These are phyloP conservation scores for Dioszegia hungarica DNA, from an alignment of 768 basidiomycete species.

Conservation along the genomic window DNA sequence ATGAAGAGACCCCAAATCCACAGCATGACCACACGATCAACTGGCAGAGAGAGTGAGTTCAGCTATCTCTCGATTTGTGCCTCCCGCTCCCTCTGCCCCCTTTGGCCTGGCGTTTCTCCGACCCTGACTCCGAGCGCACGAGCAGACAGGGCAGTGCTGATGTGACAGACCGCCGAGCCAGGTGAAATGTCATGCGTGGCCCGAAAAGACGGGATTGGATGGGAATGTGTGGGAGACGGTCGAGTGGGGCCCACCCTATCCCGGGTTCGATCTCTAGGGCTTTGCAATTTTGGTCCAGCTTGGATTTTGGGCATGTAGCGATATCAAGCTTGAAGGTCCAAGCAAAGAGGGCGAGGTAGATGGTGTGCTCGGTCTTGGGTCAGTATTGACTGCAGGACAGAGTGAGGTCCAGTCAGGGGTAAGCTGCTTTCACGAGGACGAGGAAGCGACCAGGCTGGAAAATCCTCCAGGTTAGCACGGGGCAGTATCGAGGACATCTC, in stretches of 20 bases:
- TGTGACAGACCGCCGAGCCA: slow-evolving; percentile 35
- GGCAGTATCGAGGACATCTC: no score
- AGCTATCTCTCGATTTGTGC: neutral
- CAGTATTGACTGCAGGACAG: no score
- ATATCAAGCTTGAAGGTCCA: neutral
- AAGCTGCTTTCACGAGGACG: no score
- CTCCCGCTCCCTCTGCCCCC: no score
- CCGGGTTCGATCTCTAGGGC: slow-evolving; percentile 3
- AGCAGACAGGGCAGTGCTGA: neutral
- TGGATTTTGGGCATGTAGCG: neutral
- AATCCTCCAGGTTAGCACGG: no score
- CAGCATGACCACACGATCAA: slow-evolving; percentile 11
- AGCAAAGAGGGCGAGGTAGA: no score
- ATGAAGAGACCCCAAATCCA: slow-evolving; percentile 34
- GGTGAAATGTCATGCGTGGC: slow-evolving; percentile 49
- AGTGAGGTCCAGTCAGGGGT: no score
- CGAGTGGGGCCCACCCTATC: slow-evolving; percentile 39
- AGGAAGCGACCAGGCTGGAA: no score
- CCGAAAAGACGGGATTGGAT: slow-evolving; percentile 38
- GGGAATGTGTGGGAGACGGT: slow-evolving; percentile 47
- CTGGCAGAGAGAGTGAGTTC: slow-evolving; percentile 29
- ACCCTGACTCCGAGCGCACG: neutral
- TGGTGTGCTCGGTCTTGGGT: no score
- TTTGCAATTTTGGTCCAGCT: neutral
- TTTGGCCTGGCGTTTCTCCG: no score